These are phyloP conservation scores for Boletellus sp. DNA, from an alignment of 768 basidiomycete genomes.

Conservation along the genomic window DNA sequence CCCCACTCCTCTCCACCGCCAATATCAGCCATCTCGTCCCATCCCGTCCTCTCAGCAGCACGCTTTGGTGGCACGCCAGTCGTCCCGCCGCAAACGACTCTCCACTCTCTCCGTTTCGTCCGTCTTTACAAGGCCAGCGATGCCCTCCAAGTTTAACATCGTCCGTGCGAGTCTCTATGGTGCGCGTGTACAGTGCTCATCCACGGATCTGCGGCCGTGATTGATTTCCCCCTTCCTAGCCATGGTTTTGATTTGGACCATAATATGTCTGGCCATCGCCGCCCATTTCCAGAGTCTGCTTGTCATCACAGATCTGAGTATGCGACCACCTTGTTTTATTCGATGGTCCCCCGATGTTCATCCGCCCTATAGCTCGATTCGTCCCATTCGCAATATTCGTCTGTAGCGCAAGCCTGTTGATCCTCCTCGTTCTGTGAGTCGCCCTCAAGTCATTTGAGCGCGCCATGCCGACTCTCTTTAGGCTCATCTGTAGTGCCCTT, in stretches of 20 bases:
- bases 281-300: constrained; percentile 72
- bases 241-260: constrained; percentile 66
- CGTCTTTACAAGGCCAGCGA: constrained; percentile 38
- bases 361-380: constrained; percentile 61
- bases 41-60: constrained; percentile 19
- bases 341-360: background rate
- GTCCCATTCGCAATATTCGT: constrained; percentile 85
- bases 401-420: constrained; percentile 63
- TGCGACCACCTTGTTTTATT: constrained; percentile 21
- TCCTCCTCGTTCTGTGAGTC: constrained; percentile 64
- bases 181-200: constrained; percentile 28
- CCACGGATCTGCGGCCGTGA: constrained; percentile 2
- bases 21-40: constrained; percentile 23
- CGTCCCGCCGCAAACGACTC: constrained; percentile 34
- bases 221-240: constrained; percentile 35
- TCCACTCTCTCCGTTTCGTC: constrained; percentile 27
- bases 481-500: constrained; percentile 62
- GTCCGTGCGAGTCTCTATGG: constrained; percentile 67
- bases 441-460: background rate
- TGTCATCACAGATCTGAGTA: constrained; percentile 77
- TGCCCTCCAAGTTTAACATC: constrained; percentile 72
- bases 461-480: constrained; percentile 25
- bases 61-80: constrained; percentile 24
- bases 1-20: constrained; percentile 20
- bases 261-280: constrained; percentile 77